phyloP scores from a whole-genome alignment of 352 stramenopile species.

The Pythium phragmiticola region DNA sequence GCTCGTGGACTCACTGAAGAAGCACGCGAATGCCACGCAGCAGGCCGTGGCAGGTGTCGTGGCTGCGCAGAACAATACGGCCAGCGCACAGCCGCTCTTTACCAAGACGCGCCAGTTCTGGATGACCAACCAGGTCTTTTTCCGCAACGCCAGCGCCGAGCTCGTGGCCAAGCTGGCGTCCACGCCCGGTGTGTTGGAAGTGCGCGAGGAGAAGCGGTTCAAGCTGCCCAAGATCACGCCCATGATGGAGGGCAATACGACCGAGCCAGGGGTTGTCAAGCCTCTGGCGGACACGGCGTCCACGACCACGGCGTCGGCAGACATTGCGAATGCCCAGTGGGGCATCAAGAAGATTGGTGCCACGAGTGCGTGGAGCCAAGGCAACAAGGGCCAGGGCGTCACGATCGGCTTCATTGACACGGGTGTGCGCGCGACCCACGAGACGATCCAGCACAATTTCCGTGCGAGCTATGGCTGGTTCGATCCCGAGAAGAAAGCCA shows the following conservation, averaged over 20 bases:
- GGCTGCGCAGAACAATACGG: not conserved
- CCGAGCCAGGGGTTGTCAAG: not conserved
- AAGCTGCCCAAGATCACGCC: slow-evolving; percentile 4
- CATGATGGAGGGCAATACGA: not conserved
- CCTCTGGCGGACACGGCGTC: not conserved
- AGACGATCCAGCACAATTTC: slow-evolving; percentile 31
- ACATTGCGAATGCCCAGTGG: slow-evolving; percentile 26
- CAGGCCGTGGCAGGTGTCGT: slow-evolving; percentile 10
- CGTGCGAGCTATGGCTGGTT: slow-evolving; percentile 32
- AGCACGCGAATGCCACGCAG: slow-evolving; percentile 19
- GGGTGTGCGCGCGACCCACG: slow-evolving; percentile 31
- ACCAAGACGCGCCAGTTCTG: slow-evolving; percentile 22
- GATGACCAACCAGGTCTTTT: slow-evolving; percentile 26
- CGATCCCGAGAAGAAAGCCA: slow-evolving; percentile 28
- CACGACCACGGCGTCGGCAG: not conserved
- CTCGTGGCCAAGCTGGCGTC: slow-evolving; percentile 21
- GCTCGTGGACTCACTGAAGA: slow-evolving; percentile 23
- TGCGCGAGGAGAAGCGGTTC: slow-evolving; percentile 13
- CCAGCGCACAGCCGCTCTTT: not conserved
- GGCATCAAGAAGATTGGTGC: slow-evolving; percentile 32
- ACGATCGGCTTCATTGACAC: slow-evolving; percentile 36
- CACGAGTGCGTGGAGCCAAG: slow-evolving; percentile 27
- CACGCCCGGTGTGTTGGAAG: slow-evolving; percentile 13
- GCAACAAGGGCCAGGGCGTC: slow-evolving; percentile 27
- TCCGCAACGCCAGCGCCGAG: slow-evolving; percentile 16